Evolutionary conservation across 768 basidiomycete species (phyloP).

Genomic region (Boletus edulis): DNA sequence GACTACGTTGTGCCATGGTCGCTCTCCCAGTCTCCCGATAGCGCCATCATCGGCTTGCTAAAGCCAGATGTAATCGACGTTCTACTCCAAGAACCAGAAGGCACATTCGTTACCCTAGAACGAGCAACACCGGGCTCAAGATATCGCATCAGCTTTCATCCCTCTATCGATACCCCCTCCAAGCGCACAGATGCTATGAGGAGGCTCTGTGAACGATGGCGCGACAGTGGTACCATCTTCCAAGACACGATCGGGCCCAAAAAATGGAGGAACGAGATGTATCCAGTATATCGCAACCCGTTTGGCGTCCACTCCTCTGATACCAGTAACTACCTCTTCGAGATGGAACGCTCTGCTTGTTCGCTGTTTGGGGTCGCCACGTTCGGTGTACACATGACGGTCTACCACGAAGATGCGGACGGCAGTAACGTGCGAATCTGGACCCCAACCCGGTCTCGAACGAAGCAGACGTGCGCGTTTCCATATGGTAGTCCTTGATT

Average conservation of each 20-base stretch:
- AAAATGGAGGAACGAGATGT: constrained; percentile 88
- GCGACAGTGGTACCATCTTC: constrained; percentile 55
- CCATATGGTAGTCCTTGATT: background rate
- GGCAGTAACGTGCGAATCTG: constrained; percentile 56
- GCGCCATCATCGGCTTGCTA: constrained; percentile 61
- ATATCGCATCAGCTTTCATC: constrained; percentile 45
- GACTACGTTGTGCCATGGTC: constrained; percentile 56
- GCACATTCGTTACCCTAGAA: constrained; percentile 44
- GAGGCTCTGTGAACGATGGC: constrained; percentile 73
- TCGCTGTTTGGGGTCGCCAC: constrained; percentile 88
- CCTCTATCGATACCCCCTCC: constrained; percentile 49
- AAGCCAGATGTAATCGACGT: constrained; percentile 54
- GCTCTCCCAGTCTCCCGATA: constrained; percentile 47
- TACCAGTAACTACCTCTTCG: constrained; percentile 68
- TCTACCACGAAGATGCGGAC: constrained; percentile 46
- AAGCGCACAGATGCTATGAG: constrained; percentile 62
- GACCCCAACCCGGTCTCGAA: constrained; percentile 82
- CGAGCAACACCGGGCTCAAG: constrained; percentile 23
- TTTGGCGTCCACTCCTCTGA: constrained; percentile 49
- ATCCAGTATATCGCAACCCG: constrained; percentile 71
- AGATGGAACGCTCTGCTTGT: constrained; percentile 88
- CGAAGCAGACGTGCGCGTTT: constrained; percentile 82
- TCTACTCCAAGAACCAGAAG: constrained; percentile 45
- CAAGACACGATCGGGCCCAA: constrained; percentile 63
- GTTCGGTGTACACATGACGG: constrained; percentile 89